A percentile compares a stretch with the other conserved stretches of the same genome.
Evolutionary conservation across 2,329 filamentous ascomycete genomes (phyloP).

Genomic region (Penicillium sp.): DNA sequence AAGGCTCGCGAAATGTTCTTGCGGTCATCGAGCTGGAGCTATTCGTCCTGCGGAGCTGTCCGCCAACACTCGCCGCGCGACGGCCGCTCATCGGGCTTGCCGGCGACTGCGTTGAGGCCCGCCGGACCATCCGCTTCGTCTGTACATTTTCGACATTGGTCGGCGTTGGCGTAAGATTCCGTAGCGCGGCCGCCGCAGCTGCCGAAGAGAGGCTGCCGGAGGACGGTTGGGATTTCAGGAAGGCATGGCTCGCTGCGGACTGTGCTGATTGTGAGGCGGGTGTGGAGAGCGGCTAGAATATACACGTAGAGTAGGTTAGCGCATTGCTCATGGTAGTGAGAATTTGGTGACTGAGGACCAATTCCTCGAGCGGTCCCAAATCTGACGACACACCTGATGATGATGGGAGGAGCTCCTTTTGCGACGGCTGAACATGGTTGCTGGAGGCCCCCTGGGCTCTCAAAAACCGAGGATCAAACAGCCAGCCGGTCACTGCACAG

Average conservation of each 20-base stretch:
- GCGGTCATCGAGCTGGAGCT: conserved; percentile 86
- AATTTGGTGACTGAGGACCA: neutral
- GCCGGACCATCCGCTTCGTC: conserved; percentile 81
- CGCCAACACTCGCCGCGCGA: conserved; percentile 42
- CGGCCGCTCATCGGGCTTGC: conserved; percentile 53
- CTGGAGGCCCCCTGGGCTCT: conserved; percentile 14
- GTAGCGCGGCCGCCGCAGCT: conserved; percentile 83
- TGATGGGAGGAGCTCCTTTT: conserved; percentile 47
- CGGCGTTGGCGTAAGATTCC: conserved; percentile 75
- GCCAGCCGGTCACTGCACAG: conserved; percentile 27
- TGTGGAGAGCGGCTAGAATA: conserved; percentile 63
- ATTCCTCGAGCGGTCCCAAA: neutral
- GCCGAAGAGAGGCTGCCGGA: conserved; percentile 75
- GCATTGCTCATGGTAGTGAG: neutral
- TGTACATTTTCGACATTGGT: conserved; percentile 81
- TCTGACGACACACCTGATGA: conserved; percentile 33
- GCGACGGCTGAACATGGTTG: conserved; percentile 45
- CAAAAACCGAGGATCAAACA: conserved; percentile 11
- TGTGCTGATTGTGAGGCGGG: conserved; percentile 74
- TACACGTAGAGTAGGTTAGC: conserved; percentile 15
- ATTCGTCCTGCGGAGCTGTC: conserved; percentile 63
- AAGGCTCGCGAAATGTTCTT: conserved; percentile 82
- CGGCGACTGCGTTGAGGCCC: conserved; percentile 71
- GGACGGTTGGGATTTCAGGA: conserved; percentile 68
- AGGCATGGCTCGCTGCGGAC: conserved; percentile 80